Conservation (phyloP, 306 rosid species). For the Casuarina glauca region DNA sequence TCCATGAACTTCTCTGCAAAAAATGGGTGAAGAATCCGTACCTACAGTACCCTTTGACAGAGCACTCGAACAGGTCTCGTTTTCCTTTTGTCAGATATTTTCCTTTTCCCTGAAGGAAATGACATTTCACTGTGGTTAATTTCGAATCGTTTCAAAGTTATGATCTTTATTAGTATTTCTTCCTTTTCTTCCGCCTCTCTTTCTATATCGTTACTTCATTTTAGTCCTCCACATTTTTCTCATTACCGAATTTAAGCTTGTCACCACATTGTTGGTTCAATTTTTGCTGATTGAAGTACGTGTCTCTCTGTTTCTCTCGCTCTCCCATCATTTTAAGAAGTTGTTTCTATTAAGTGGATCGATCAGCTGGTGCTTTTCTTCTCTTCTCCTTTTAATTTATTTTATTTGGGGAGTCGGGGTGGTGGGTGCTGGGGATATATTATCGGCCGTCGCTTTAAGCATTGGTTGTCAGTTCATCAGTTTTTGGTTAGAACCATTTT, state of each 20-base stretch:
- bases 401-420: neutral
- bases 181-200: neutral
- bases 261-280: constrained; percentile 18
- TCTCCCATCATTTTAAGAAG: neutral
- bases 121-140: constrained; percentile 8
- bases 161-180: constrained; percentile 1
- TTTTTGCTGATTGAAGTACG: constrained; percentile 15
- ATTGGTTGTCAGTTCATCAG: neutral
- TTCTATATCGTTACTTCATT: constrained; percentile 10
- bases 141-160: constrained; percentile 5
- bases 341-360: constrained; percentile 6
- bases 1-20: constrained; percentile 44
- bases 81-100: neutral
- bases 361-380: constrained; percentile 4
- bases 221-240: constrained; percentile 7
- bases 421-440: neutral
- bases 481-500: neutral
- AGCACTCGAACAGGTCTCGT: constrained; percentile 70
- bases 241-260: constrained; percentile 3
- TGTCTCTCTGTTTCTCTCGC: constrained; percentile 20
- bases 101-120: neutral
- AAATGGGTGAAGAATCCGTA: constrained; percentile 59
- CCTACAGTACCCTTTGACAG: constrained; percentile 65
- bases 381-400: neutral
- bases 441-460: neutral